Evolutionary conservation across 1,284 basidiomycete genomes (phyloP), one percentile per base, ranked within the genome.

Genomic region (Ceratobasidium papillatum): DNA sequence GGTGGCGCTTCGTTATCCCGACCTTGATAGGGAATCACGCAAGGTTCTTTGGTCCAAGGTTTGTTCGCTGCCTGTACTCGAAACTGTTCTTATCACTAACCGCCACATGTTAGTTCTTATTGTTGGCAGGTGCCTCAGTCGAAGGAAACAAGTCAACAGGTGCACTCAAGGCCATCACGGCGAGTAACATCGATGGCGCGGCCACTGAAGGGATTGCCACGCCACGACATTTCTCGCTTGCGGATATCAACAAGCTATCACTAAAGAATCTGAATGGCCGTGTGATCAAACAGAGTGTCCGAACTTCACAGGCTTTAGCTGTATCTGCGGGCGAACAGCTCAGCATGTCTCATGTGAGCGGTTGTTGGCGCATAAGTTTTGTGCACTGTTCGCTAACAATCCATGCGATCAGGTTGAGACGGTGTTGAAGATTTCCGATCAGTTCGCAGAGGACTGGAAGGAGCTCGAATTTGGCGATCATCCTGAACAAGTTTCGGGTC

Each of bases 241-340:
- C 32, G 59, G 65, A 76, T 34, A 38, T 69, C 38, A 59, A 41
- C 34, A 59, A 43, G 34, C 65, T 77, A 22, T 61, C 71, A 5
- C 19, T 51, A 25, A 68, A 45, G 64, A 61, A 63, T 30, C 22
- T 77, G 22, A 77, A 77, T 36, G 78, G 77, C 19, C 75, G 78
- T 4, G 62, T 71, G 38, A 78, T 80, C 74, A 78, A 79, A 74
- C 77, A 79, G 38, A 56, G 58, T n/a, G 76, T 78, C 17, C 68
- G 79, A 1, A 79, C 78, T 8, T 78, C 78, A n/a, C 77, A 78
- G 38, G 77, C 79, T 3, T 65, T 80, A 25, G 77, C 79, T 11
- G 59, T 73, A 3, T 62, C 71, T 11, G 59, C 45, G 12, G 32
- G 47, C 58, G 36, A 74, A 62, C 32, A 73, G 75, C 58, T 73